A percentile compares a stretch with the other conserved stretches of the same genome.
phyloP scores from a whole-genome alignment of 1,284 basidiomycete genomes.

The Microbotryum intermedium region DNA sequence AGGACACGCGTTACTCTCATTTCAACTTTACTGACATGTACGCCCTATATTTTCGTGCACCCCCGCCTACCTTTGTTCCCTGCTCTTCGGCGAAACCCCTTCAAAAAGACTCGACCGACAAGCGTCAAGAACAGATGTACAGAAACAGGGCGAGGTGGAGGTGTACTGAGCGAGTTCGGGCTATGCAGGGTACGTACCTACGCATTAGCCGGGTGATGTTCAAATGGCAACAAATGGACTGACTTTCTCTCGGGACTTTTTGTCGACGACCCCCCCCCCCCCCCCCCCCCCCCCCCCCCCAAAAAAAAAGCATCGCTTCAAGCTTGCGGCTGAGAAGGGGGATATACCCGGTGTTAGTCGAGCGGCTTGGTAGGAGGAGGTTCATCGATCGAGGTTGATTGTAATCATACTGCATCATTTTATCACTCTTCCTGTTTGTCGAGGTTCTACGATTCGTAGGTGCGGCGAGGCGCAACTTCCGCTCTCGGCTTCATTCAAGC shows the following conservation, averaged over 20 bases:
- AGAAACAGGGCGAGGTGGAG: slow-evolving; percentile 26
- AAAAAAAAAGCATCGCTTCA: slow-evolving; percentile 27
- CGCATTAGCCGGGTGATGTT: background rate
- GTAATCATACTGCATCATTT: too few relatives aligned
- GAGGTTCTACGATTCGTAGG: too few relatives aligned
- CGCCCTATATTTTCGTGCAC: background rate
- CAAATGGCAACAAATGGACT: background rate
- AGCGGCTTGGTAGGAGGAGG: slow-evolving; percentile 20
- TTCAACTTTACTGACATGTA: background rate
- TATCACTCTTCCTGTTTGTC: too few relatives aligned
- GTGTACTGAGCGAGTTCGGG: slow-evolving; percentile 27
- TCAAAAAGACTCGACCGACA: slow-evolving; percentile 19
- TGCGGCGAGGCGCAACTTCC: too few relatives aligned
- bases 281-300: too few relatives aligned
- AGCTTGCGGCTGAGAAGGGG: slow-evolving; percentile 19
- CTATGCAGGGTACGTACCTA: slow-evolving; percentile 20
- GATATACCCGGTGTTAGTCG: slow-evolving; percentile 24
- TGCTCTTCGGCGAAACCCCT: background rate
- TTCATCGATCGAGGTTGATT: too few relatives aligned
- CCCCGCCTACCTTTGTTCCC: too few relatives aligned
- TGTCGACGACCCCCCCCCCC: background rate
- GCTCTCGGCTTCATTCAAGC: too few relatives aligned
- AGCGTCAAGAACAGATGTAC: slow-evolving; percentile 27
- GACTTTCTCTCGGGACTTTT: too few relatives aligned
- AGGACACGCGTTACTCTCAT: background rate